A percentile compares a stretch with the other conserved stretches of the same genome.
Evolutionary conservation across 306 rosid genomes (phyloP).

Genomic region (Bauhinia variegata): DNA sequence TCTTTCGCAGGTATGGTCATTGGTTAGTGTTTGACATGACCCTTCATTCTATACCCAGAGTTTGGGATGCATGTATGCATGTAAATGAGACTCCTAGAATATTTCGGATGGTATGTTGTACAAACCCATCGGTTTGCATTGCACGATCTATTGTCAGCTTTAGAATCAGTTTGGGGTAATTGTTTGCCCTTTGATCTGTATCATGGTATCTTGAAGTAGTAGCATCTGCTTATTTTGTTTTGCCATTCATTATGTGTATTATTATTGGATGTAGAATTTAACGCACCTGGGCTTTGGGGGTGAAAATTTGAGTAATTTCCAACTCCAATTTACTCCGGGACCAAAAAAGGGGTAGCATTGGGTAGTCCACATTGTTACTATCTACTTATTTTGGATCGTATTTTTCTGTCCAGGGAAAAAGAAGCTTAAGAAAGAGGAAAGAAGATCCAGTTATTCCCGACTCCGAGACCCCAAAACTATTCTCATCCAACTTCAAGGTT

Average conservation of each 20-base stretch:
- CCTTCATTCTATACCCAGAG: conserved; percentile 5
- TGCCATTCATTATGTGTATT: not conserved
- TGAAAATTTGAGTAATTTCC: too few species aligned
- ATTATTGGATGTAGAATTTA: not conserved
- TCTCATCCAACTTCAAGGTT: conserved; percentile 73
- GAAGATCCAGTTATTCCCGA: conserved; percentile 29
- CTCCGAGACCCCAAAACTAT: conserved; percentile 58
- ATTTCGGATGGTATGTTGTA: too few species aligned
- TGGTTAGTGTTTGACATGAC: too few species aligned
- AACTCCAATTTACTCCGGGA: too few species aligned
- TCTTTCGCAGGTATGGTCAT: too few species aligned
- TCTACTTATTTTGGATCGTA: not conserved
- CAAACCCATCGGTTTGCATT: too few species aligned
- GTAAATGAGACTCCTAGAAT: not conserved
- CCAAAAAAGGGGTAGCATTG: too few species aligned
- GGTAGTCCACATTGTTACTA: not conserved
- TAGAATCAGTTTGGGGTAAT: not conserved
- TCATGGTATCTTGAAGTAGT: conserved; percentile 22
- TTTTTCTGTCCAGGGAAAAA: conserved; percentile 49
- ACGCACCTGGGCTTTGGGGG: too few species aligned
- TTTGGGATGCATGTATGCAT: not conserved
- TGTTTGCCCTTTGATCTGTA: not conserved
- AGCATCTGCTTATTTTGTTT: not conserved
- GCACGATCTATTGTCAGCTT: too few species aligned
- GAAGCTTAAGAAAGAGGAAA: conserved; percentile 62